These are phyloP conservation scores for Rhodotorula kratochvilovae DNA, from an alignment of 768 basidiomycete species.

Conservation along the genomic window DNA sequence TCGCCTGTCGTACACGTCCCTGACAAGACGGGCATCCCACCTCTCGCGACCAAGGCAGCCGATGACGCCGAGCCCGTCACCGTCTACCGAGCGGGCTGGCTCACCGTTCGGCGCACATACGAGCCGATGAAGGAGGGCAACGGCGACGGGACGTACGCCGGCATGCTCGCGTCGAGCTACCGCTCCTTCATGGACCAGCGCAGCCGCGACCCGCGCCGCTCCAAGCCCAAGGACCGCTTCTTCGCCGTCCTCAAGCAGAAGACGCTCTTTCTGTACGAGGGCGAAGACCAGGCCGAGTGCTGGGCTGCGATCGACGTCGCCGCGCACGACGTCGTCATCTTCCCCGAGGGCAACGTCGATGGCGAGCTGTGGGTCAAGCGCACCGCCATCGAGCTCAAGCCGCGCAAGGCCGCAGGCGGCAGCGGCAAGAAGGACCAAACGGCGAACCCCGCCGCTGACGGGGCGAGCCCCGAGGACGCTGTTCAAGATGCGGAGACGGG, in stretches of 20 bases:
- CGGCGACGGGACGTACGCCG: constrained; percentile 34
- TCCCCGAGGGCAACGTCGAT: constrained; percentile 59
- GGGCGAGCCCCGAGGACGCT: constrained; percentile 17
- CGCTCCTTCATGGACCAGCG: constrained; percentile 42
- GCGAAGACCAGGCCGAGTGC: constrained; percentile 84
- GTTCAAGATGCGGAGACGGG: constrained; percentile 52
- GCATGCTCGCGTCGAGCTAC: constrained; percentile 41
- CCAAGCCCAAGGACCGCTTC: constrained; percentile 86
- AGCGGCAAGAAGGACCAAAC: constrained; percentile 16
- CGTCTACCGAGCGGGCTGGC: constrained; percentile 59
- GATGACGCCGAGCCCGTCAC: constrained; percentile 41
- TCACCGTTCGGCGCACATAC: constrained; percentile 56
- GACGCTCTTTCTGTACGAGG: constrained; percentile 87
- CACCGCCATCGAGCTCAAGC: constrained; percentile 62
- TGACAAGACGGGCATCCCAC: background rate
- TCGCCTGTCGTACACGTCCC: constrained; percentile 31
- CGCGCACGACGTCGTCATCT: constrained; percentile 69
- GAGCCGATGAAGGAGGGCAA: constrained; percentile 23
- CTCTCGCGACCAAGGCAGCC: background rate
- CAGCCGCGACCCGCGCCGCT: constrained; percentile 68
- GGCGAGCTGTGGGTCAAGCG: constrained; percentile 87
- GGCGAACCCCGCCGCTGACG: background rate
- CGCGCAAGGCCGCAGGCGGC: constrained; percentile 38
- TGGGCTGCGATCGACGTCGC: constrained; percentile 83
- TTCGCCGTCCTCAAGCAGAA: constrained; percentile 86